Percentiles rank a stretch among this genome's conserved stretches.
Evolutionary conservation across 371 early-diverging fungal genomes (phyloP).

Genomic region (Mucor lusitanicus): DNA sequence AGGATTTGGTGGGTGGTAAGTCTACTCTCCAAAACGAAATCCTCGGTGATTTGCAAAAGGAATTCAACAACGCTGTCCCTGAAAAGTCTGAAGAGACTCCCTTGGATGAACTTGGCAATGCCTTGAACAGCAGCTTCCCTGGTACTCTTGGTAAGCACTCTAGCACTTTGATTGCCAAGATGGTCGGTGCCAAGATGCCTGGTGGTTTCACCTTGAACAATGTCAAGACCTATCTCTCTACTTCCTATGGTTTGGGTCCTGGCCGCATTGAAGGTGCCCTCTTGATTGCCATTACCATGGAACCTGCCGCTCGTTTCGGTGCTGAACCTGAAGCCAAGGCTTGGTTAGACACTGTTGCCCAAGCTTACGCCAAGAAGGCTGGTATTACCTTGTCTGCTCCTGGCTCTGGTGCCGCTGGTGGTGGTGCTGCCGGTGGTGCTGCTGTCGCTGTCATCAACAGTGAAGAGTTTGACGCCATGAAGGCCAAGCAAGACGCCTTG

Average conservation of each 20-base stretch:
- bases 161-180: slow-evolving; percentile 74
- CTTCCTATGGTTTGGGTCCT: slow-evolving; percentile 83
- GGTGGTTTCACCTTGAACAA: slow-evolving; percentile 87
- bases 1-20: slow-evolving; percentile 95
- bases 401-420: slow-evolving; percentile 59
- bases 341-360: slow-evolving; percentile 83
- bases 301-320: slow-evolving; percentile 82
- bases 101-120: slow-evolving; percentile 79
- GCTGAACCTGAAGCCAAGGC: slow-evolving; percentile 86
- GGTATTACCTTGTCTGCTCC: slow-evolving; percentile 74
- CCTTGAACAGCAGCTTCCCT: slow-evolving; percentile 63
- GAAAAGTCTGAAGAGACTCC: slow-evolving; percentile 94
- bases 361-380: slow-evolving; percentile 78
- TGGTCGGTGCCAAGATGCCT: slow-evolving; percentile 92
- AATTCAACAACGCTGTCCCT: slow-evolving; percentile 84
- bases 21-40: slow-evolving; percentile 97
- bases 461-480: slow-evolving; percentile 84
- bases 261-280: slow-evolving; percentile 84
- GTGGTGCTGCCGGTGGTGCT: slow-evolving; percentile 62
- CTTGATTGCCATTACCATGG: slow-evolving; percentile 83
- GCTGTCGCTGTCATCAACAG: slow-evolving; percentile 80
- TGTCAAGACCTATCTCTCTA: slow-evolving; percentile 73
- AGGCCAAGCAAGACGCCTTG: slow-evolving; percentile 80
- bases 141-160: slow-evolving; percentile 88
- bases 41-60: slow-evolving; percentile 93